Base-by-base conservation (phyloP, 306 rosid species). In the Cyclanthera cordifolia region DNA sequence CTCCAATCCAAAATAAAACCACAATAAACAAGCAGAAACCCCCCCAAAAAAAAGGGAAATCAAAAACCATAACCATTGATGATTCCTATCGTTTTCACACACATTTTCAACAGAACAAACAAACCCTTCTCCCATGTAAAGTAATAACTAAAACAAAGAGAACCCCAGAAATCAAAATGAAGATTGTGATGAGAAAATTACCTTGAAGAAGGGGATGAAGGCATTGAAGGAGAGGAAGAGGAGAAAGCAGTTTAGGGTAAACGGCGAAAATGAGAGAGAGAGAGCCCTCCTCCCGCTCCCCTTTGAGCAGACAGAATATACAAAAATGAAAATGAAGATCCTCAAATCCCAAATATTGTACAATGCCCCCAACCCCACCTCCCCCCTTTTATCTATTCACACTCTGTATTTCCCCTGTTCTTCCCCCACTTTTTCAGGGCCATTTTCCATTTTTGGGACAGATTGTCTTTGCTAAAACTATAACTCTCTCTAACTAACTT, bases 181-280 rank as follows among this genome's bases (percentile, higher is more conserved):
- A 53, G 58, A 23, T 51, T 51, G 16, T 16, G 53, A 7, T n/a
- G 4, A 25, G 34, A 39, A 12, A 4, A n/a, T n/a, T n/a, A n/a
- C n/a, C n/a, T n/a, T n/a, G n/a, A n/a, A n/a, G n/a, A n/a, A n/a
- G n/a, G n/a, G 81, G 88, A 80, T 23, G 28, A 81, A 89, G 92
- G 93, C 82, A 92, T 92, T 82, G 95, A 87, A 90, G 96, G 89
- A 80, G 81, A 81, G 79, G 78, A 80, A 85, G 84, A 82, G 85
- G 41, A n/a, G n/a, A n/a, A 34, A 6, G n/a, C 82, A 76, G 66
- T 71, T 50, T 34, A n/a, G 73, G 77, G 80, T 75, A 79, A 70
- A 76, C 82, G 81, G 82, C 78, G 75, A 78, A 79, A 59, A 70
- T 74, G 66, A 74, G 87, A 82, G 78, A 82, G 53, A 73, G 74